phyloP scores from a whole-genome alignment of 2,329 filamentous ascomycete genomes.

The Trichoderma sp. region DNA sequence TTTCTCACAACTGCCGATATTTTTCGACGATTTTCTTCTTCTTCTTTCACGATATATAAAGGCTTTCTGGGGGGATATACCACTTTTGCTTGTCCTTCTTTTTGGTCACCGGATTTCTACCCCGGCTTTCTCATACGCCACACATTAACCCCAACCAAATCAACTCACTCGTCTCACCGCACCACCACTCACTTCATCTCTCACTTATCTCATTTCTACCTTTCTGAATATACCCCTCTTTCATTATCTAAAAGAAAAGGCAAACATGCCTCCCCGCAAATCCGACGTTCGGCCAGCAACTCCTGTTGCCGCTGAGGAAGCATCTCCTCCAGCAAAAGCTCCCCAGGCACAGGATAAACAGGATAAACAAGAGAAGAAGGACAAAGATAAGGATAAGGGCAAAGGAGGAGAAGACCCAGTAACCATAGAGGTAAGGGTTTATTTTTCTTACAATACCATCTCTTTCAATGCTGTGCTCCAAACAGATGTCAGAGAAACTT shows the following conservation, averaged over 20 bases:
- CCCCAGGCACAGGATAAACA: slow-evolving; percentile 34
- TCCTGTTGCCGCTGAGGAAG: slow-evolving; percentile 26
- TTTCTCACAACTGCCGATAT: neutral
- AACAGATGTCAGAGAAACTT: neutral
- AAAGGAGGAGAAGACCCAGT: slow-evolving; percentile 42
- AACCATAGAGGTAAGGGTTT: slow-evolving; percentile 52
- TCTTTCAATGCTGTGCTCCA: neutral
- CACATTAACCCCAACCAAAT: neutral
- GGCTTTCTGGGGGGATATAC: neutral
- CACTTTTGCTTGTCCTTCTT: neutral
- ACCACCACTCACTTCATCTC: neutral
- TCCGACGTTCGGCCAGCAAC: slow-evolving; percentile 40
- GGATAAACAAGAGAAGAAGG: slow-evolving; percentile 39
- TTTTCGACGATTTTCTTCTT: neutral
- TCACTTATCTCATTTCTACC: neutral
- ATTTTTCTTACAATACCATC: neutral
- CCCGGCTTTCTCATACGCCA: neutral
- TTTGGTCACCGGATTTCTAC: neutral
- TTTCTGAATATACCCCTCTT: neutral
- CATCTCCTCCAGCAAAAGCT: slow-evolving; percentile 29
- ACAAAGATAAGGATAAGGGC: slow-evolving; percentile 37
- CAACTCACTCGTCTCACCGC: neutral
- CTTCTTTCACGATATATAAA: neutral
- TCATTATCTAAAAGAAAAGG: neutral
- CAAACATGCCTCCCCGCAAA: slow-evolving; percentile 57